Evolutionary conservation across 2,329 filamentous ascomycete species (phyloP).

Genomic region (Hypoxylon sp.): DNA sequence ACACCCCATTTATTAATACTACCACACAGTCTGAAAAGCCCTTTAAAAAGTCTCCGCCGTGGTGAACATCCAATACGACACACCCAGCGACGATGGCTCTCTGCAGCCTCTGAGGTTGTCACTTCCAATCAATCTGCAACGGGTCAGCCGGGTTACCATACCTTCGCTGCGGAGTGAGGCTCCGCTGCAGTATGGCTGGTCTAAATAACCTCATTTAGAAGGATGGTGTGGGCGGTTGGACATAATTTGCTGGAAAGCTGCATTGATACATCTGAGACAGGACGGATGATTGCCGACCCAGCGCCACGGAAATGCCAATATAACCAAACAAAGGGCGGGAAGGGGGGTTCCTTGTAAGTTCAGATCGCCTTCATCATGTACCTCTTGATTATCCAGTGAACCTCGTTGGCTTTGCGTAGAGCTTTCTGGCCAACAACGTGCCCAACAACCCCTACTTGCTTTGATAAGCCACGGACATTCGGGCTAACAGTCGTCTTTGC

Average conservation of each 20-base stretch:
- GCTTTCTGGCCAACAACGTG: neutral
- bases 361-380: neutral
- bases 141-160: neutral
- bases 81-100: neutral
- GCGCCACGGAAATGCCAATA: neutral
- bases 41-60: neutral
- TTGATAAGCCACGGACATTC: neutral
- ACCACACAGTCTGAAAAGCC: neutral
- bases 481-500: neutral
- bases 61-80: neutral
- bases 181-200: neutral
- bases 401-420: neutral
- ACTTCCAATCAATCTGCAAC: neutral
- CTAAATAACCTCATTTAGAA: neutral
- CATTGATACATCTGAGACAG: neutral
- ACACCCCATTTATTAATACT: neutral
- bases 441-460: neutral
- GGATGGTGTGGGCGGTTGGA: neutral
- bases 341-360: neutral
- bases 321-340: too few relatives aligned
- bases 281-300: neutral
- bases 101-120: neutral
- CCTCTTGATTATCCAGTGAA: neutral
- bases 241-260: neutral
- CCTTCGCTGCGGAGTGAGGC: neutral